Percentiles rank a stretch among this genome's conserved stretches.
These are phyloP conservation scores for Tuber melanosporum DNA, from an alignment of 495 filamentous ascomycete species.

Conservation along the genomic window DNA sequence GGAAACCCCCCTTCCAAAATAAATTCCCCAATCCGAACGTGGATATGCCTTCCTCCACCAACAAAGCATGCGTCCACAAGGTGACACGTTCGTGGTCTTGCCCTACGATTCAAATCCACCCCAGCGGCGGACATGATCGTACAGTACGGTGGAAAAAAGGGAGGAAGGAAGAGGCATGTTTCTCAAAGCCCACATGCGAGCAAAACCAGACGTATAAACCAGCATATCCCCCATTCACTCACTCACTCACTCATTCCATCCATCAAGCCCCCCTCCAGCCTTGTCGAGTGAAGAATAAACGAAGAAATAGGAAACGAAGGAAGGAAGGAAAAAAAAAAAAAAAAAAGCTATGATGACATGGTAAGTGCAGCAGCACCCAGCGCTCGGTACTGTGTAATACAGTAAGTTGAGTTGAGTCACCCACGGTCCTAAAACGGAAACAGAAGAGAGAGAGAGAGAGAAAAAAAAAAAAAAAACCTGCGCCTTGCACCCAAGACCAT, in stretches of 20 bases:
- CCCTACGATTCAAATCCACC: neutral
- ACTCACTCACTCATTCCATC: neutral
- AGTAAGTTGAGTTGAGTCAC: neutral
- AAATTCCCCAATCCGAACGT: neutral
- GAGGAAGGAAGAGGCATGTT: neutral
- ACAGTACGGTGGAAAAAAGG: neutral
- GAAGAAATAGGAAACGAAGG: neutral
- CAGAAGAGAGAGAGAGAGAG: neutral
- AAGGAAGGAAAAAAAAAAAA: neutral
- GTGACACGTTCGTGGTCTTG: neutral
- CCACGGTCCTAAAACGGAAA: neutral
- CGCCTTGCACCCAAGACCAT: slow-evolving; percentile 1
- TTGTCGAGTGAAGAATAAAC: neutral
- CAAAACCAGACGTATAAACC: neutral
- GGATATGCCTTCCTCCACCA: neutral
- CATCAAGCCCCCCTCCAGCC: neutral
- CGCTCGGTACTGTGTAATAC: neutral
- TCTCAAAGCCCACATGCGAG: neutral
- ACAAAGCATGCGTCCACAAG: neutral
- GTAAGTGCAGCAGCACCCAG: neutral
- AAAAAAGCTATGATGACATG: neutral
- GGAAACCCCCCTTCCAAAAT: neutral
- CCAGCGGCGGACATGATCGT: neutral
- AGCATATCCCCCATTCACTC: neutral
- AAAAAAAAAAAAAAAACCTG: slow-evolving; percentile 3